Conservation (phyloP, 345 rosid genomes). For the Rhizophora apiculata region DNA sequence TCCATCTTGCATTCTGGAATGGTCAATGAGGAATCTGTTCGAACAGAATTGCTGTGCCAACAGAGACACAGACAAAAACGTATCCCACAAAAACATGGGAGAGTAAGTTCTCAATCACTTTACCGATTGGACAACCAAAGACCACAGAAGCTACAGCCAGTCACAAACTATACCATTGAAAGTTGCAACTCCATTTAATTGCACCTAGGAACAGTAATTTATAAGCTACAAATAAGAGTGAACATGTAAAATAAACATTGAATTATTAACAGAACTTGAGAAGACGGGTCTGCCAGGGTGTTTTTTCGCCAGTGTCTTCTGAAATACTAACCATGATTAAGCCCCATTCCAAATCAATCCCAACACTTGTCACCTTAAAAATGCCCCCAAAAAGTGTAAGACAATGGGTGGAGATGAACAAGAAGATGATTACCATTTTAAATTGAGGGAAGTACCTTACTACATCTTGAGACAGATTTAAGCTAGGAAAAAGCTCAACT, state of each 20-base stretch:
- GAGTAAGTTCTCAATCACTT: slow-evolving; percentile 27
- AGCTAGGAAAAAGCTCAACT: too few species aligned
- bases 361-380: slow-evolving; percentile 31
- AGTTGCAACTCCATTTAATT: slow-evolving; percentile 95
- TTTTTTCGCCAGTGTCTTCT: slow-evolving; percentile 34
- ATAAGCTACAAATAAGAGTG: slow-evolving; percentile 3
- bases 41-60: background rate
- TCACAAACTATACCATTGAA: slow-evolving; percentile 93
- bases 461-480: background rate
- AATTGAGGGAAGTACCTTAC: background rate
- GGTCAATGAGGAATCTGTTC: slow-evolving; percentile 71
- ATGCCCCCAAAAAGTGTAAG: background rate
- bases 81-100: background rate
- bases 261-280: slow-evolving; percentile 7
- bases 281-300: slow-evolving; percentile 30
- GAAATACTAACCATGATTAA: slow-evolving; percentile 34
- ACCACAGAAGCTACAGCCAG: slow-evolving; percentile 76
- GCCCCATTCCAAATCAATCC: slow-evolving; percentile 31
- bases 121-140: slow-evolving; percentile 68
- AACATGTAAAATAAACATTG: background rate
- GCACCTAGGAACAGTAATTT: slow-evolving; percentile 46
- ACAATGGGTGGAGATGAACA: background rate
- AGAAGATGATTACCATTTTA: background rate
- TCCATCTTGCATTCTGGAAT: slow-evolving; percentile 48
- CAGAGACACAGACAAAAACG: too few species aligned